phyloP scores from a whole-genome alignment of 441 rosid genomes.

The Dalechampia spathulata region DNA sequence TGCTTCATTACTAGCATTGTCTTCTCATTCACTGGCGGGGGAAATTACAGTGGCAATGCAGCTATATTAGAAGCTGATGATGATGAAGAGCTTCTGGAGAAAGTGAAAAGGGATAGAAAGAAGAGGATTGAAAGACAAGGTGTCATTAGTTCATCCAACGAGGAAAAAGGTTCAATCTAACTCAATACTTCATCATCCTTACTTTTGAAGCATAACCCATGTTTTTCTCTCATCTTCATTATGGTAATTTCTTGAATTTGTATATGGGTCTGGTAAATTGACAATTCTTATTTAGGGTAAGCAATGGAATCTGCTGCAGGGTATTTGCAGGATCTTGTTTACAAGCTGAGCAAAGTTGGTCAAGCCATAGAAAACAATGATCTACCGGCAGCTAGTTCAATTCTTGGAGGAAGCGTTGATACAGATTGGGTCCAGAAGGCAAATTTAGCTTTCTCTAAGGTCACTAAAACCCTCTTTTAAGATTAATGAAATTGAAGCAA shows the following conservation, averaged over 20 bases:
- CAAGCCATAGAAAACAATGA: slow-evolving; percentile 91
- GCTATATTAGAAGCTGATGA: slow-evolving; percentile 93
- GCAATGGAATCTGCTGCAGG: slow-evolving; percentile 38
- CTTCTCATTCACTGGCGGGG: slow-evolving; percentile 30
- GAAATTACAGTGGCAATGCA: slow-evolving; percentile 42
- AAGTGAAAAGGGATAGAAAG: slow-evolving; percentile 73
- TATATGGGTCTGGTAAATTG: too few species aligned
- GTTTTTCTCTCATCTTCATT: too few species aligned
- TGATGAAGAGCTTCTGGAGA: slow-evolving; percentile 81
- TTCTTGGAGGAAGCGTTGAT: slow-evolving; percentile 61
- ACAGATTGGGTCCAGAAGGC: slow-evolving; percentile 74
- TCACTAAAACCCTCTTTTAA: neutral
- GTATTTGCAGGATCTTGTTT: slow-evolving; percentile 83
- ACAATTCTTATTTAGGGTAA: neutral
- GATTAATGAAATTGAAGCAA: neutral
- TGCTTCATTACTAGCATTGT: slow-evolving; percentile 42
- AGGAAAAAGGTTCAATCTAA: slow-evolving; percentile 54
- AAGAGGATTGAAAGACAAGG: slow-evolving; percentile 89
- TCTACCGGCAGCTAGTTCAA: slow-evolving; percentile 54
- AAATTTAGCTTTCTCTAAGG: slow-evolving; percentile 70
- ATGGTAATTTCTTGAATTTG: too few species aligned
- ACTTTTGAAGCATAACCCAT: too few species aligned
- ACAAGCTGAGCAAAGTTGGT: slow-evolving; percentile 84
- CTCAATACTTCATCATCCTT: neutral
- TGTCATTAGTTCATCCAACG: slow-evolving; percentile 53